Base-by-base conservation (phyloP, 2,329 filamentous ascomycete genomes). In the Elsinoe ampelina region DNA sequence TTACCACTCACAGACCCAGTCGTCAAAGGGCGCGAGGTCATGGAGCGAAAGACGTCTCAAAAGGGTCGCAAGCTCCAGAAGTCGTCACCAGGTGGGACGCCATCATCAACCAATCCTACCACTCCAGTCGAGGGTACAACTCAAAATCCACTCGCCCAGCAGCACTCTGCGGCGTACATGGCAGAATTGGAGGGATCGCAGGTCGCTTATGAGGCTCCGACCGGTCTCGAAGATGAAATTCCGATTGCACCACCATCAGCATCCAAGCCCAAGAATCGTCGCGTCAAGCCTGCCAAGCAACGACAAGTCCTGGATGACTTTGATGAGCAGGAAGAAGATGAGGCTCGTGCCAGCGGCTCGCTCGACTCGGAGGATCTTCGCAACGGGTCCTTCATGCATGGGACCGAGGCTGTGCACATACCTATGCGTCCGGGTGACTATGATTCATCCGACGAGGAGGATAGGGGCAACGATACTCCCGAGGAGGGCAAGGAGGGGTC, bases 241-340 rank as follows among this genome's bases (percentile, higher is more conserved):
- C 38, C 15, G 5, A 43, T 54, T 20, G 39, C 36, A 12, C 47
- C 35, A 15, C 45, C 47, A 12, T 34, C 20, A 19, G 5, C 17
- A 8, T 34, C 26, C n/a, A 43, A 43, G 47, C 38, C 56, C 26
- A 81, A 78, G 64, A 79, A 78, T 15, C 74, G 77, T 58, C 81
- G 82, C 68, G 74, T 78, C 42, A 81, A 77, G 58, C 77, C 78
- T 61, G 78, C 83, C 1, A 83, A 82, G 60, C 73, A 80, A 13
- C 80, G 84, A 20, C 76, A 84, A 60, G 83, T 84, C 56, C 75
- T 89, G 11, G 86, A 89, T 64, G 85, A 87, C 61, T 85, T 86
- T 45, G 85, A 87, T 54, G 80, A 80, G 50, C 63, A 70, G 42
- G 63, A 69, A 35, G 63, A 67, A 52, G 64, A 66, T n/a, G 61